Conservation (phyloP, 495 filamentous ascomycete genomes). For the Neurospora sp. region DNA sequence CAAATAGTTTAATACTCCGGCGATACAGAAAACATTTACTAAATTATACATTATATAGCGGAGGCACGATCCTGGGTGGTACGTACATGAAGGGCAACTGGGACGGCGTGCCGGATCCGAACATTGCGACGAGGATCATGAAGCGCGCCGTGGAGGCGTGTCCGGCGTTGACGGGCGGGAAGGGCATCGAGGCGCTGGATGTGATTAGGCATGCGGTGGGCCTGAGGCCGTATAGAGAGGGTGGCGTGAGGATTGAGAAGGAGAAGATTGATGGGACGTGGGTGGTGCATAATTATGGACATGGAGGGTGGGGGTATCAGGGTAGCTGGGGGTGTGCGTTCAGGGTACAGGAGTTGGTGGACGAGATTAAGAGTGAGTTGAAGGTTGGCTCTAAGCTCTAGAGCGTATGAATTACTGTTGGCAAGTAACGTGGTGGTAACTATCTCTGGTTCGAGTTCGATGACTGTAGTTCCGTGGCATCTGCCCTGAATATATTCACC, state of each 20-base stretch:
- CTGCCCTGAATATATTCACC: too few relatives aligned
- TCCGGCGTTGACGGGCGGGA: constrained; percentile 63
- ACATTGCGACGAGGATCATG: constrained; percentile 81
- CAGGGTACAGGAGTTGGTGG: constrained; percentile 58
- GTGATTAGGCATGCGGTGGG: constrained; percentile 89
- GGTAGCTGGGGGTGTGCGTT: constrained; percentile 74
- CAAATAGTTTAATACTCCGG: too few relatives aligned
- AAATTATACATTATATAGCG: constrained; percentile 14
- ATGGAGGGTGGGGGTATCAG: constrained; percentile 91
- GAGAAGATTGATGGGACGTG: constrained; percentile 59
- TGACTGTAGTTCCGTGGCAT: too few relatives aligned
- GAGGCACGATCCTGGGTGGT: constrained; percentile 74
- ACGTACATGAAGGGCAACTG: constrained; percentile 76
- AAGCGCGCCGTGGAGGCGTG: constrained; percentile 62
- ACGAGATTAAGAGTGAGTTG: constrained; percentile 33
- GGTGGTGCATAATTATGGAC: constrained; percentile 94
- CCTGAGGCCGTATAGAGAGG: constrained; percentile 63
- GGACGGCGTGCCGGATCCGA: constrained; percentile 74
- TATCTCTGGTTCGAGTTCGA: neutral
- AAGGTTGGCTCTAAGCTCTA: constrained; percentile 11
- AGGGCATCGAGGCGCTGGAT: constrained; percentile 68
- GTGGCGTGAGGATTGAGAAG: constrained; percentile 73
- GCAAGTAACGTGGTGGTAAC: neutral
- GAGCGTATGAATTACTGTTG: neutral
- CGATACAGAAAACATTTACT: too few relatives aligned